Conservation (phyloP, 2,329 filamentous ascomycete species). For the Alternaria longipes region DNA sequence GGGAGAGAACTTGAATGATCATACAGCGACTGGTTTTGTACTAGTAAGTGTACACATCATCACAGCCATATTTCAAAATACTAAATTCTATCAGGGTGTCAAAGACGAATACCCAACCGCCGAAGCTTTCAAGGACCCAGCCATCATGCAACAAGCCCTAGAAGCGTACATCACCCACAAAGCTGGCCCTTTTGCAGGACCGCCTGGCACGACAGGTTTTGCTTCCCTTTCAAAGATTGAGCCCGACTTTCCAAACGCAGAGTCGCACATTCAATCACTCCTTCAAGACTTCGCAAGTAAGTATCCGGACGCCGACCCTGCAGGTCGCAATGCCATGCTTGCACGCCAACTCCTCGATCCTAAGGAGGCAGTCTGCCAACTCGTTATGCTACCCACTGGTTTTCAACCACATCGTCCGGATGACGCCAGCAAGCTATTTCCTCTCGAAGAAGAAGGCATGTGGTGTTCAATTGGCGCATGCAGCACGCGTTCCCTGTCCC, state of each 20-base stretch:
- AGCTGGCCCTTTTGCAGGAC: conserved; percentile 38
- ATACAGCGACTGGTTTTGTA: conserved; percentile 32
- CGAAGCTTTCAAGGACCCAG: conserved; percentile 33
- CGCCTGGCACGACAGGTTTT: conserved; percentile 39
- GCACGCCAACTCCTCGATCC: conserved; percentile 36
- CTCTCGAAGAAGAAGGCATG: conserved; percentile 23
- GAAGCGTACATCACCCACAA: conserved; percentile 40
- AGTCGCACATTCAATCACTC: conserved; percentile 32
- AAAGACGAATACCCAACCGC: conserved; percentile 41
- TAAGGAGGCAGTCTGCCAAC: conserved; percentile 31
- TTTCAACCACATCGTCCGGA: conserved; percentile 14
- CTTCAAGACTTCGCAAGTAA: conserved; percentile 26
- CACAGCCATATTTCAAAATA: not conserved
- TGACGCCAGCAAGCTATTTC: conserved; percentile 10
- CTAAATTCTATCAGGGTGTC: conserved; percentile 22
- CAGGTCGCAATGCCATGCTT: conserved; percentile 33
- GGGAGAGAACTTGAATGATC: conserved; percentile 51
- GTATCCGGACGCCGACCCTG: conserved; percentile 33
- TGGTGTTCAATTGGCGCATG: conserved; percentile 25
- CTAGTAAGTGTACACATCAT: conserved; percentile 20
- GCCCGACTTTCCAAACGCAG: conserved; percentile 28
- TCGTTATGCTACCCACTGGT: conserved; percentile 30
- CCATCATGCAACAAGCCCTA: conserved; percentile 38
- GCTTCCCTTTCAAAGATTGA: conserved; percentile 31
- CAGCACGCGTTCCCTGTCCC: conserved; percentile 52